Evolutionary conservation across 2,329 filamentous ascomycete genomes (phyloP), one percentile per base, ranked within the genome.

Genomic region (Fusarium oxysporum): DNA sequence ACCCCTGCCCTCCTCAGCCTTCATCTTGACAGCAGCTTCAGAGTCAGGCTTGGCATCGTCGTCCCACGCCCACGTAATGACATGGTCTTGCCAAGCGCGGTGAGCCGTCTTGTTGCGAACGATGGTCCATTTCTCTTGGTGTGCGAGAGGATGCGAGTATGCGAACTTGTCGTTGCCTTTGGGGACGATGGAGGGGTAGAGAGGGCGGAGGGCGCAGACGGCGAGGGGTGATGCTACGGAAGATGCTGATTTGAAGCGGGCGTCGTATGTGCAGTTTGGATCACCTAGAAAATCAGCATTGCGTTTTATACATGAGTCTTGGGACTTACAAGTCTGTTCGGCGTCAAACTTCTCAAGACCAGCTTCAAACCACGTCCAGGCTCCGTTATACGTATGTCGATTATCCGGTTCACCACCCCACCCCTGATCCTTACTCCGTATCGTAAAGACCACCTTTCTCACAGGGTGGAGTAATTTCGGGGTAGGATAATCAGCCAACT

Each of bases 341-440:
- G 81, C 81, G 48, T 87, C 86, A 53, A 89, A 87, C 7, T 84
- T 84, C 78, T 92, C 90, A 21, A 90, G 77, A 0, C 90, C 90
- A 21, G 85, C 88, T 62, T 91, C 90, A 65, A 91, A 91, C 90
- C 90, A 92, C 0, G 90, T 90, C 80, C 81, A 90, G 0, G 90
- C 88, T 5, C 79, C 81, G 0, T 77, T 71, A 61, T 85, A 91
- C 3, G 83, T 84, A 5, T 83, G 83, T 5, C 75, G 76, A 44
- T 79, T 71, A 5, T 47, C 69, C 1, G 0, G 3, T 0, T 79
- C 68, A 19, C 84, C 82, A 37, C 85, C 84, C 85, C 85, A 90
- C 8, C 90, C 90, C 72, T 92, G 90, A 69, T 92, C 90, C 53
- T 80, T 83, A 76, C 87, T 89, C 16, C 78, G 79, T 44, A 91